Evolutionary conservation across 1,284 basidiomycete genomes (phyloP), one percentile per base, ranked within the genome.

Genomic region (Xerocomus minutiporus): DNA sequence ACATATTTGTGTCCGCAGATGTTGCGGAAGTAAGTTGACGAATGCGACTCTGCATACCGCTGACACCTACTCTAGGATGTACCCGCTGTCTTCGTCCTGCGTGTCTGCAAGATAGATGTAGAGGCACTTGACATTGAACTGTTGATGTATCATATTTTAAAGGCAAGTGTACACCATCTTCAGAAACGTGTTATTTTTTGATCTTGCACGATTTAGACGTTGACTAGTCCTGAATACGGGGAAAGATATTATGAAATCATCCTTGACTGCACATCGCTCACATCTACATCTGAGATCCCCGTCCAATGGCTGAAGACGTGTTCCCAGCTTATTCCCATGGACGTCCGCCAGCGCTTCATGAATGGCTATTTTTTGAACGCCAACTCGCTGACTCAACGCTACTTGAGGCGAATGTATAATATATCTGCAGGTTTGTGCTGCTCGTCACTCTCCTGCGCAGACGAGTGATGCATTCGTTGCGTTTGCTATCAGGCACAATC

Each of bases 81-180:
- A 35, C 70, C 74, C 20, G 79, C 78, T 12, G 71, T 83, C 17
- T 90, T 88, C 61, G 73, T 88, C 43, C 68, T 88, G 44, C 77
- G 75, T 43, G 72, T 87, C 11, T 81, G 82, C 40, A 81, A 84
- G 58, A 79, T 94, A 42, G 84, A 91, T 56, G 86, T 91, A 1
- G 91, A 93, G 61, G 82, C 85, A 1, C 75, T 94, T 43, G 93
- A 97, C 65, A 82, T 94, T 32, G 92, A 96, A 61, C 70, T 93
- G 3, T 70, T 97, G 36, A 84, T 93, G 68, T 91, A 83, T 67
- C 83, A 92, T 65, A 82, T 93, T 47, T 84, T 93, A 71, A 86
- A 85, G 75, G 91, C 85, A 51, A 53, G 73, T 59, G 3, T 23
- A 34, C 7, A 20, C 45, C 26, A 35, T 41, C 32, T 48, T 28